Conservation (phyloP, 73 alveolate genomes). For the Symbiodinium natans region DNA sequence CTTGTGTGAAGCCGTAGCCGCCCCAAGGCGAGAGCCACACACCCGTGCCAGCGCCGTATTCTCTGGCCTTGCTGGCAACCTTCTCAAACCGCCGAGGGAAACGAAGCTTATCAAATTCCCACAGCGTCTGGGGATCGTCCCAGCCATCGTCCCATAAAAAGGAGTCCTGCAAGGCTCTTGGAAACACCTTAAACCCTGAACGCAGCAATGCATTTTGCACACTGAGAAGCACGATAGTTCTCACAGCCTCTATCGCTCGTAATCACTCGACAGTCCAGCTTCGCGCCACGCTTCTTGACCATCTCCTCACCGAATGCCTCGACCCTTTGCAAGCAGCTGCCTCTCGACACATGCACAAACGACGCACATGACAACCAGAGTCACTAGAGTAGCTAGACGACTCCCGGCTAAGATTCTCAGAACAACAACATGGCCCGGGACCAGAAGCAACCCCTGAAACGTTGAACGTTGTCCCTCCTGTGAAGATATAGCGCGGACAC, state of each 20-base stretch:
- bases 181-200: no score
- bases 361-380: no score
- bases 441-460: no score
- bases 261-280: constrained; percentile 81
- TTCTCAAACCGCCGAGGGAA: constrained; percentile 70
- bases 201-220: neutral
- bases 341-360: neutral
- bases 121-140: constrained; percentile 83
- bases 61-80: constrained; percentile 48
- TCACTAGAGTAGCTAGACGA: no score
- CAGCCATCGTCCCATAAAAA: constrained; percentile 92
- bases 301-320: constrained; percentile 83
- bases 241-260: neutral
- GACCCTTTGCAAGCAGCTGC: constrained; percentile 59
- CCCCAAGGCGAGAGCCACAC: constrained; percentile 93
- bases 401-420: no score
- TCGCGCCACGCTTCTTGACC: constrained; percentile 59
- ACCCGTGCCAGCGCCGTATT: constrained; percentile 59
- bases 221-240: neutral
- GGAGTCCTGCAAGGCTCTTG: constrained; percentile 86
- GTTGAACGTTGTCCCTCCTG: no score
- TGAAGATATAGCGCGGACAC: no score
- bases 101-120: constrained; percentile 69
- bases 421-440: no score
- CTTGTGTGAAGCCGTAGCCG: constrained; percentile 79